Evolutionary conservation across 2,329 filamentous ascomycete species (phyloP).

Genomic region (Penicillium sp.): DNA sequence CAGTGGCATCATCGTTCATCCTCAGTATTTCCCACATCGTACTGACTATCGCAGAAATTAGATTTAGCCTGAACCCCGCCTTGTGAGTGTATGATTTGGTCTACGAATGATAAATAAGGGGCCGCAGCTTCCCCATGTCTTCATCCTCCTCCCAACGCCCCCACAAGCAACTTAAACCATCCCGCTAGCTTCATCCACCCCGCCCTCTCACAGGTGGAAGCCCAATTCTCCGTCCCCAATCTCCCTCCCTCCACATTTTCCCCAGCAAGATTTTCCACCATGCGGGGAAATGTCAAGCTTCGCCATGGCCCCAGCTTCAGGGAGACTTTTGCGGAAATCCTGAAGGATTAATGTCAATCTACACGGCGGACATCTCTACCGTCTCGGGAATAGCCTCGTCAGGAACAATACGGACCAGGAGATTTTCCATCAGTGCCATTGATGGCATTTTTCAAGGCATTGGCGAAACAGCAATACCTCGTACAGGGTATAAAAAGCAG

Average conservation of each 20-base stretch:
- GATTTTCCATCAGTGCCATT: conserved; percentile 19
- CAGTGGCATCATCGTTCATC: not conserved
- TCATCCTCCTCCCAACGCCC: not conserved
- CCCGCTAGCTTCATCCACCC: not conserved
- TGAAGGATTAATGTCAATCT: not conserved
- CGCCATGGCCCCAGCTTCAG: conserved; percentile 5
- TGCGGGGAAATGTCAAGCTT: conserved; percentile 25
- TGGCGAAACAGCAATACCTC: not conserved
- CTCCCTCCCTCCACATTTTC: conserved; percentile 4
- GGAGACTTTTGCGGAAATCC: conserved; percentile 14
- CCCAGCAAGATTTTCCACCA: conserved; percentile 19
- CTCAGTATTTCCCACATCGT: not conserved
- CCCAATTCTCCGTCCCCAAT: conserved; percentile 24
- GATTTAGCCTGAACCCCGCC: not conserved
- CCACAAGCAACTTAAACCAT: not conserved
- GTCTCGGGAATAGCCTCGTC: conserved; percentile 11
- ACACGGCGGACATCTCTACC: not conserved
- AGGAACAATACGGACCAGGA: conserved; percentile 8
- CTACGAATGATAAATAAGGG: not conserved
- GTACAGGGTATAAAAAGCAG: conserved; percentile 2
- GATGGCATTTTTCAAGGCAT: conserved; percentile 5
- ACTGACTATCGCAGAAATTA: not conserved
- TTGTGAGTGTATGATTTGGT: not conserved
- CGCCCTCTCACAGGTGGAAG: conserved; percentile 31
- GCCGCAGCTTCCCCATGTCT: not conserved